phyloP scores from a whole-genome alignment of 1,284 basidiomycete species.

The Filobasidium uniguttulatum region DNA sequence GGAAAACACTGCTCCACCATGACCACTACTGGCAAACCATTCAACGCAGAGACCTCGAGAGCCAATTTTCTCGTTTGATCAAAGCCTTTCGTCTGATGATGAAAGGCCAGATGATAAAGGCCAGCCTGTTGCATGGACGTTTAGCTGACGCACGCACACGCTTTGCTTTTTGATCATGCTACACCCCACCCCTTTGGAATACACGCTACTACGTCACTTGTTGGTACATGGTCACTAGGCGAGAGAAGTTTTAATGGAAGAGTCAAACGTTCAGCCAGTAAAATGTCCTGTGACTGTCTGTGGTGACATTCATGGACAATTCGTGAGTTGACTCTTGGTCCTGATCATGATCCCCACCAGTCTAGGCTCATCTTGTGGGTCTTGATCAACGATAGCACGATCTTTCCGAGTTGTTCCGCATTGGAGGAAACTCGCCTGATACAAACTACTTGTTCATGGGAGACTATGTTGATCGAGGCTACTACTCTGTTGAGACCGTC shows the following conservation, averaged over 20 bases:
- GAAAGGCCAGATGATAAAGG: too few relatives aligned
- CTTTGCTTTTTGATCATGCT: not conserved
- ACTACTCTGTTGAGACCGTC: conserved; percentile 98
- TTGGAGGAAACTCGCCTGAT: conserved; percentile 97
- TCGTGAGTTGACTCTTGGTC: conserved; percentile 52
- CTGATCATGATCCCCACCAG: not conserved
- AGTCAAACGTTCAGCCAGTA: conserved; percentile 95
- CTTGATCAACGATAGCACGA: conserved; percentile 56
- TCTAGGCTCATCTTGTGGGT: not conserved
- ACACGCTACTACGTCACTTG: too few relatives aligned
- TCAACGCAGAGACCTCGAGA: too few relatives aligned
- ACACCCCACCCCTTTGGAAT: conserved; percentile 12
- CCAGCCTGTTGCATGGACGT: too few relatives aligned
- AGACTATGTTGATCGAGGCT: conserved; percentile 98
- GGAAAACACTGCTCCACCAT: too few relatives aligned
- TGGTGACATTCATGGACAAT: conserved; percentile 98
- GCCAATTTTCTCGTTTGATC: too few relatives aligned
- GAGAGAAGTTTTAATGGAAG: conserved; percentile 92
- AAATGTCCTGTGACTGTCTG: conserved; percentile 95
- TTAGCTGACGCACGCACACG: too few relatives aligned
- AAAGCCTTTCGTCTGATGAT: too few relatives aligned
- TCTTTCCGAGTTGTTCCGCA: conserved; percentile 96
- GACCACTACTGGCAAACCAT: too few relatives aligned
- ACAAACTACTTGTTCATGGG: conserved; percentile 99
- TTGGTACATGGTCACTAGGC: too few relatives aligned